Percentiles rank a stretch among this genome's conserved stretches.
Evolutionary conservation across 1,139 yeast genomes (phyloP).

Genomic region (Suhomyces bribrorum): DNA sequence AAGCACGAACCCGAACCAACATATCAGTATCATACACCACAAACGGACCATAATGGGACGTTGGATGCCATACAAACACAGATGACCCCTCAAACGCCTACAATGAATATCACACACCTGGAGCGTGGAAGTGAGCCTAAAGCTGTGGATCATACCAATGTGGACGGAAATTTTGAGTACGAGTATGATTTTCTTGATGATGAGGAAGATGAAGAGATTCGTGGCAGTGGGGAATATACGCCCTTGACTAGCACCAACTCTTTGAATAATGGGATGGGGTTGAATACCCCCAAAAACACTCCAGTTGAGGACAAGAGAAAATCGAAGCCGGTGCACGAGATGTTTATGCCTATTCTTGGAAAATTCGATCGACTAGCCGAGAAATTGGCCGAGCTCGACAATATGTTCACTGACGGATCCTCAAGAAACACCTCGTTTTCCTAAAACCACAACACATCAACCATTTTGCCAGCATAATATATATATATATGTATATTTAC

Average conservation of each 20-base stretch:
- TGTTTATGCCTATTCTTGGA: conserved; percentile 51
- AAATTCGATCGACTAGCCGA: conserved; percentile 51
- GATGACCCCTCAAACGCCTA: conserved; percentile 5
- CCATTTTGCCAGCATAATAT: not conserved
- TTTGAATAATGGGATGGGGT: conserved; percentile 21
- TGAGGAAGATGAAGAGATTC: conserved; percentile 15
- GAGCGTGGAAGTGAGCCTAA: conserved; percentile 4
- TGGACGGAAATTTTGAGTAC: conserved; percentile 17
- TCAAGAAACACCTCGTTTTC: not conserved
- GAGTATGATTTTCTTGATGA: conserved; percentile 18
- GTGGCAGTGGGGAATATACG: conserved; percentile 21
- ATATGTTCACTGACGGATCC: conserved; percentile 14
- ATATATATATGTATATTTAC: too few relatives aligned
- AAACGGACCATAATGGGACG: not conserved
- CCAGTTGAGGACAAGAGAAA: conserved; percentile 23
- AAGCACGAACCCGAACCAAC: not conserved
- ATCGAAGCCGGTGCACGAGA: conserved; percentile 39
- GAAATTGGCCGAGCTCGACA: conserved; percentile 46
- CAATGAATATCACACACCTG: not conserved
- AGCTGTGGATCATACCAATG: conserved; percentile 4
- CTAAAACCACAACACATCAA: not conserved
- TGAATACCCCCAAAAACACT: conserved; percentile 10
- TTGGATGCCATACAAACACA: not conserved
- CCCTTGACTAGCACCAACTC: conserved; percentile 46
- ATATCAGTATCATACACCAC: not conserved